phyloP scores from a whole-genome alignment of 2,329 filamentous ascomycete species.

The Aspergillus flavus region DNA sequence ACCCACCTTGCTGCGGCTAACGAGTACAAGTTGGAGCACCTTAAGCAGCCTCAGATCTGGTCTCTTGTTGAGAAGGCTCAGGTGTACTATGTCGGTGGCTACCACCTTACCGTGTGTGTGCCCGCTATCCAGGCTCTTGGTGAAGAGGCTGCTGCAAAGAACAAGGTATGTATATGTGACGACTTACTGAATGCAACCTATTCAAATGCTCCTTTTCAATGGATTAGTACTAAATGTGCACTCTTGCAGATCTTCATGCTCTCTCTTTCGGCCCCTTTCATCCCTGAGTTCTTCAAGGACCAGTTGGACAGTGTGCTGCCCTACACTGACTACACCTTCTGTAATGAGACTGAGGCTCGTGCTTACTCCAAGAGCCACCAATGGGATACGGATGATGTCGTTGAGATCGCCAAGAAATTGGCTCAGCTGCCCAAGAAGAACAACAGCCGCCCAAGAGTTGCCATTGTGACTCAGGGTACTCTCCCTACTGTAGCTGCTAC shows the following conservation, averaged over 20 bases:
- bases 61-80: conserved; percentile 84
- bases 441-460: conserved; percentile 76
- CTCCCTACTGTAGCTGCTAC: conserved; percentile 82
- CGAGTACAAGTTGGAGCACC: conserved; percentile 91
- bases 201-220: background rate
- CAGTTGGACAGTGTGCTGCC: conserved; percentile 80
- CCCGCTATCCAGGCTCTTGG: conserved; percentile 86
- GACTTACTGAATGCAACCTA: background rate
- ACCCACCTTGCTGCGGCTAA: conserved; percentile 96
- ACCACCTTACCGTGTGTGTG: conserved; percentile 95
- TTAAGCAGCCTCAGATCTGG: conserved; percentile 92
- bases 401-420: conserved; percentile 81
- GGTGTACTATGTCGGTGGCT: conserved; percentile 91
- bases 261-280: conserved; percentile 93
- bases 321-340: conserved; percentile 95
- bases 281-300: conserved; percentile 97
- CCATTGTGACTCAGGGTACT: conserved; percentile 94
- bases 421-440: conserved; percentile 93
- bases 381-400: conserved; percentile 74
- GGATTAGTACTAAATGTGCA: conserved; percentile 5
- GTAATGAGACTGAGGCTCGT: conserved; percentile 93
- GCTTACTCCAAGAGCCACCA: conserved; percentile 83
- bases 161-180: conserved; percentile 65
- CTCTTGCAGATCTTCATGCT: conserved; percentile 69
- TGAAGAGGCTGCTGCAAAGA: conserved; percentile 81